Base-by-base conservation (phyloP, 305 asterid genomes). In the Fraxinus latifolia region DNA sequence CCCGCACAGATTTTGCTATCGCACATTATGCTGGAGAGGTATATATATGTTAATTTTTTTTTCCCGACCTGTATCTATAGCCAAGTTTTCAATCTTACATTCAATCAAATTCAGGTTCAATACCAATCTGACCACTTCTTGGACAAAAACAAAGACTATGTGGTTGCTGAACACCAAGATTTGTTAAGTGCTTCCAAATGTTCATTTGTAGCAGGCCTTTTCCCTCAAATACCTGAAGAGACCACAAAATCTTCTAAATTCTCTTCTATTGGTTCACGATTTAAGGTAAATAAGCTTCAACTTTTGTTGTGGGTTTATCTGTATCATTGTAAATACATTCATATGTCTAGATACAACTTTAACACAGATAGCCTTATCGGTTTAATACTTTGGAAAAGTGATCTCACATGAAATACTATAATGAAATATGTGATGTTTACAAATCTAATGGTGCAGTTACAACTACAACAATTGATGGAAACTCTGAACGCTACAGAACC, bases 1-100 rank as follows among this genome's bases (percentile, higher is more conserved):
- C 99, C 77, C 97, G 98, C 42, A 94, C 99, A 12, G 95, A 96
- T 90, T 94, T 96, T 87, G 91, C 89, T 32, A 86, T 96, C 77
- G 91, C 88, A 79, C 99, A 96, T 87, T 96, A 96, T 87, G 99
- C 99, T 82, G 99, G 99, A 84, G 98, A 96, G 97, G 99, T 90
- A 88, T 74, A 91, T 86, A 80, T 53, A 78, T 83, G 79, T 73
- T 86, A 74, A 71, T 67, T 29, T 53, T 82, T 65, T 72, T 11
- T 72, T 47, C 77, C 79, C 58, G 4, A 70, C 44, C 36, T 80
- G 50, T 80, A 47, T 76, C 79, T 81, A 58, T 70, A 70, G 27
- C 74, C 78, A 77, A 71, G 68, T 77, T 80, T 79, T 65, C 81
- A 77, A 78, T 74, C 87, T 71, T 73, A 83, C 65, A 77, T 86